Conservation (phyloP, 2,329 filamentous ascomycete genomes). For the Fusarium sp. region DNA sequence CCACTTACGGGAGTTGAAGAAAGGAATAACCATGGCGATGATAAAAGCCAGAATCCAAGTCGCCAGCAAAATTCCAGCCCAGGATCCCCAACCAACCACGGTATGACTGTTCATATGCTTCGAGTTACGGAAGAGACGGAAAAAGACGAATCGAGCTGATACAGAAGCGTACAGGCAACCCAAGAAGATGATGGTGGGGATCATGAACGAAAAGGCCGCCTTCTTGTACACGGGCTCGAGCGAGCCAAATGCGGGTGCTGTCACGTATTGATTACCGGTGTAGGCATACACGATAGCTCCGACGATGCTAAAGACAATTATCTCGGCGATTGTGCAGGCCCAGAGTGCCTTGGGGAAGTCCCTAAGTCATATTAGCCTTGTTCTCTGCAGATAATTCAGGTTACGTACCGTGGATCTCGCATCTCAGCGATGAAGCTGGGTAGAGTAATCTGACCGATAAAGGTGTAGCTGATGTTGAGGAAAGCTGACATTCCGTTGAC, state of each 20-base stretch:
- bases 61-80: conserved; percentile 72
- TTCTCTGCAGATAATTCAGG: not conserved
- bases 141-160: conserved; percentile 89
- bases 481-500: conserved; percentile 86
- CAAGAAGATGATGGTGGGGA: conserved; percentile 90
- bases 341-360: conserved; percentile 95
- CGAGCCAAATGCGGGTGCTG: conserved; percentile 84
- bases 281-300: conserved; percentile 85
- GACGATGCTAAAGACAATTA: conserved; percentile 84
- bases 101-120: conserved; percentile 84
- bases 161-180: conserved; percentile 91
- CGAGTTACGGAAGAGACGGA: conserved; percentile 82
- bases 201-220: conserved; percentile 92
- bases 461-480: conserved; percentile 94
- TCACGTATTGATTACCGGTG: conserved; percentile 89
- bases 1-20: conserved; percentile 76
- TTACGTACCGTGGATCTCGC: conserved; percentile 64
- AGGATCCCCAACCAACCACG: conserved; percentile 77
- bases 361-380: conserved; percentile 50
- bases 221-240: conserved; percentile 83
- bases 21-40: conserved; percentile 91
- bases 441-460: conserved; percentile 93
- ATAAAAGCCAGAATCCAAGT: conserved; percentile 92
- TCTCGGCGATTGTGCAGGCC: conserved; percentile 86
- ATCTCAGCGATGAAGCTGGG: conserved; percentile 97